These are phyloP conservation scores for Casaregolazyma lundiana DNA, from an alignment of 1,139 yeast species.

Conservation along the genomic window DNA sequence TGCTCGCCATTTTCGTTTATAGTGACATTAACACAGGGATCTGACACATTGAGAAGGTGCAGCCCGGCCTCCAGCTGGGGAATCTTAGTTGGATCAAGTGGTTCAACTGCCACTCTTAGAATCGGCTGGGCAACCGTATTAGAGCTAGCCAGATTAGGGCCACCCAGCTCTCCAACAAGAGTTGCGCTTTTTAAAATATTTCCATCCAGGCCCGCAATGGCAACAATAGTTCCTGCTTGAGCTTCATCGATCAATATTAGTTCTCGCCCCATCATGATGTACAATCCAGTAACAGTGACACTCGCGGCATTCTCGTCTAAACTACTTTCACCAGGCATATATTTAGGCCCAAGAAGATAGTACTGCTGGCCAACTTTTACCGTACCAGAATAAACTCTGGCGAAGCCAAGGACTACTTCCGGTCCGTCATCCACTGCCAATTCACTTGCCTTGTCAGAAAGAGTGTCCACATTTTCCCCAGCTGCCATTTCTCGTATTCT, in stretches of 20 bases:
- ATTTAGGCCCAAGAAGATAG: constrained; percentile 79
- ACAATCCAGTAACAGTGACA: constrained; percentile 60
- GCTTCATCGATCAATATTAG: constrained; percentile 70
- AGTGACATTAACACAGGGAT: constrained; percentile 86
- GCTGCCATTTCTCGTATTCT: constrained; percentile 52
- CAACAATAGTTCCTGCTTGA: constrained; percentile 94
- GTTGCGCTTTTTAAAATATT: constrained; percentile 85
- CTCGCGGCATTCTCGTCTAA: constrained; percentile 56
- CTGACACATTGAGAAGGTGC: constrained; percentile 75
- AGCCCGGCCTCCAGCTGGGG: constrained; percentile 74
- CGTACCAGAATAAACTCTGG: constrained; percentile 85
- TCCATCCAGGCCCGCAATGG: constrained; percentile 86
- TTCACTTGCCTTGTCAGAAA: not conserved
- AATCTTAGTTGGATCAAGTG: constrained; percentile 78
- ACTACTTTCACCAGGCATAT: constrained; percentile 51
- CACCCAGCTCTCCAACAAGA: constrained; percentile 45
- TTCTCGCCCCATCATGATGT: constrained; percentile 89
- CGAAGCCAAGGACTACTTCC: constrained; percentile 69
- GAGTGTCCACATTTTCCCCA: constrained; percentile 29
- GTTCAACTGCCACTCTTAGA: constrained; percentile 91
- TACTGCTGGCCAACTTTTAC: constrained; percentile 69
- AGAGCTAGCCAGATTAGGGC: constrained; percentile 71
- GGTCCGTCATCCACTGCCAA: constrained; percentile 15
- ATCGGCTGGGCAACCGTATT: constrained; percentile 73
- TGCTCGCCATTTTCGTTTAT: constrained; percentile 88